Base-by-base conservation (phyloP, 352 stramenopile genomes). In the Phytophthora sp. region DNA sequence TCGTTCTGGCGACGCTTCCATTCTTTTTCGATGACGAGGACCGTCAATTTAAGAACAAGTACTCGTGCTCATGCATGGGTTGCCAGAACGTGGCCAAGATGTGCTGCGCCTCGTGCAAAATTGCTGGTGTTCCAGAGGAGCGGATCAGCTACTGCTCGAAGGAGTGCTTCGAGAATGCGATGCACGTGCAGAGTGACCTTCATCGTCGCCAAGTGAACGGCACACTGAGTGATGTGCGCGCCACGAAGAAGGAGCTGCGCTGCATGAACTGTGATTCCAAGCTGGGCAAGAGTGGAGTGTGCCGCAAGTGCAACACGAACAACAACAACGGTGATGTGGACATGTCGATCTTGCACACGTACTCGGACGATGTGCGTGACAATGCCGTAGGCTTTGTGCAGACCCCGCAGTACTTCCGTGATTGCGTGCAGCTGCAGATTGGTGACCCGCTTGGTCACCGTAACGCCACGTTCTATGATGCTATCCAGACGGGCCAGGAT, bases 21-120 rank as follows among this genome's bases (percentile, higher is more conserved):
- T 95, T 95, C 66, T 95, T 95, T 72, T 95, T 95, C 26, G 87
- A 94, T 46, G 86, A 92, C 36, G 84, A 93, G 55, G 86, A 94
- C 27, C 82, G 86, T 16, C 76, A 89, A 63, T 65, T 64, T 42
- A 91, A 91, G 73, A 89, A 89, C 71, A 91, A 91, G 72, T 93
- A 91, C 69, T 68, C 66, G 9, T 95, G 88, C 77, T 93, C 76
- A 47, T 82, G 74, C 44, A 78, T 74, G 20, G 84, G 88, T 7
- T 94, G 88, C 75, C 81, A 80, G 35, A 93, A 94, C 36, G 80
- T 93, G 39, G 88, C 77, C 7, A 92, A 91, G 66, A 88, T 95
- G 68, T 95, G 81, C 67, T 95, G 88, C 38, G 82, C 88, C 7
- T 92, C 82, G 42, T 95, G 86, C 74, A 89, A 95, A 69, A 94